Base-by-base conservation (phyloP, 805 yeast genomes). In the Lachancea waltii region DNA sequence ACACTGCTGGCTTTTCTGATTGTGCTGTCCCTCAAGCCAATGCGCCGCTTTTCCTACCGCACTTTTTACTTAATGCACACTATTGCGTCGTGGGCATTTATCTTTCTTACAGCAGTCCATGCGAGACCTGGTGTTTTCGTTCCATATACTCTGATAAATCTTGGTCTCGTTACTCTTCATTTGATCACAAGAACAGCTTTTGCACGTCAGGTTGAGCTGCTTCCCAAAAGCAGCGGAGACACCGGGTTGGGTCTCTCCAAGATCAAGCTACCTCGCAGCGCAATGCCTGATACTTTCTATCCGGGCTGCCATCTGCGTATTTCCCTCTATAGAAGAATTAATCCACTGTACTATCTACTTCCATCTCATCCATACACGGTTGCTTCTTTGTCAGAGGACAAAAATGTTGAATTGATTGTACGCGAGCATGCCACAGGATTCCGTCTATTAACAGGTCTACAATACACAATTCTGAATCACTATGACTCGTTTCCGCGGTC, bases 351-450 rank as follows among this genome's bases (percentile, higher is more conserved):
- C 36, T 70, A 76, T 72, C 18, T 79, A 2, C 53, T 64, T 4
- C 78, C 90, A 6, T 65, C 81, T 2, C 89, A 81, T 52, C 89
- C 90, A 2, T 82, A 68, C 49, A 77, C 87, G 0, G 63, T 80
- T 9, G 73, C 77, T 0, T 68, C 77, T 2, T 35, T 62, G 1
- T 60, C 70, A 0, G 59, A 56, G 1, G 75, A 72, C 30, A 44
- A 54, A 2, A 42, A 54, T 11, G 52, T 75, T 2, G 68, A 65
- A 30, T 56, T 79, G 40, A 58, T 79, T 10, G 59, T 77, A 20
- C 68, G 67, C 35, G 67, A 65, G 33, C 49, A 51, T 24, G 41
- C 46, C 19, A 29, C 27, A n/a, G 47, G 53, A 3, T 69, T 66
- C 36, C 42, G 49, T 15, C 33, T 72, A 17, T 50, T 53, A 22